These are phyloP conservation scores for Aspergillus heteromorphus DNA, from an alignment of 495 filamentous ascomycete species.

Conservation along the genomic window DNA sequence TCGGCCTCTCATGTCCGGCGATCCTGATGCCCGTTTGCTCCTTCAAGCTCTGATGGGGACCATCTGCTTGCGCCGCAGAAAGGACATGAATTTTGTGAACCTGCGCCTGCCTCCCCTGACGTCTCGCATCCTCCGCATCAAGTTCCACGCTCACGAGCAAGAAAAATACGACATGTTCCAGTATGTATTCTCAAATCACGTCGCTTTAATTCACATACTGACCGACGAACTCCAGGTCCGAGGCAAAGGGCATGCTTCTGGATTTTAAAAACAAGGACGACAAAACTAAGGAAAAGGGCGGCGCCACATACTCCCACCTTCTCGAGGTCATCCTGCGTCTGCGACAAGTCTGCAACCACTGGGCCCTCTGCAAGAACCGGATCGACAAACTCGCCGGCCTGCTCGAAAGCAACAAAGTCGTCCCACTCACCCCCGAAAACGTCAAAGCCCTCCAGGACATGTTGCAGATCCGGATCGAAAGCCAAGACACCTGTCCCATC, in stretches of 20 bases:
- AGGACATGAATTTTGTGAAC: conserved; percentile 88
- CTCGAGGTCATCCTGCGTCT: conserved; percentile 81
- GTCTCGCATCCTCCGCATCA: conserved; percentile 74
- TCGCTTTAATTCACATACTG: conserved; percentile 12
- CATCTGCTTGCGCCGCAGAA: conserved; percentile 78
- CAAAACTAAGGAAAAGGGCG: conserved; percentile 35
- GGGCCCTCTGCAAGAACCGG: conserved; percentile 71
- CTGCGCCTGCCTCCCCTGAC: conserved; percentile 71
- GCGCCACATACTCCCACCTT: conserved; percentile 57
- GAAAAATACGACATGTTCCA: conserved; percentile 77
- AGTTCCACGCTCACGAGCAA: conserved; percentile 68
- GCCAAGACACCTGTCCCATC: conserved; percentile 76
- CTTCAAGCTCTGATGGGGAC: conserved; percentile 74
- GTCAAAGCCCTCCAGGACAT: conserved; percentile 66
- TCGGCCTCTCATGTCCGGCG: conserved; percentile 59
- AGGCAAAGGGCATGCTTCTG: conserved; percentile 68
- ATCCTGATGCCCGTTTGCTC: conserved; percentile 54
- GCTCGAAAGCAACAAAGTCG: conserved; percentile 59
- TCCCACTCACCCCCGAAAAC: conserved; percentile 71
- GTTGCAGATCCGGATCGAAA: conserved; percentile 73
- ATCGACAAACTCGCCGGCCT: conserved; percentile 63
- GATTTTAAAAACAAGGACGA: conserved; percentile 53
- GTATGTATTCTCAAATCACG: conserved; percentile 25
- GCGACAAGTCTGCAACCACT: conserved; percentile 85
- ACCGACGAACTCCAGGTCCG: conserved; percentile 45